Evolutionary conservation across 257 asterid genomes (phyloP), one percentile per base, ranked within the genome.

Genomic region (Fraxinus pennsylvanica): DNA sequence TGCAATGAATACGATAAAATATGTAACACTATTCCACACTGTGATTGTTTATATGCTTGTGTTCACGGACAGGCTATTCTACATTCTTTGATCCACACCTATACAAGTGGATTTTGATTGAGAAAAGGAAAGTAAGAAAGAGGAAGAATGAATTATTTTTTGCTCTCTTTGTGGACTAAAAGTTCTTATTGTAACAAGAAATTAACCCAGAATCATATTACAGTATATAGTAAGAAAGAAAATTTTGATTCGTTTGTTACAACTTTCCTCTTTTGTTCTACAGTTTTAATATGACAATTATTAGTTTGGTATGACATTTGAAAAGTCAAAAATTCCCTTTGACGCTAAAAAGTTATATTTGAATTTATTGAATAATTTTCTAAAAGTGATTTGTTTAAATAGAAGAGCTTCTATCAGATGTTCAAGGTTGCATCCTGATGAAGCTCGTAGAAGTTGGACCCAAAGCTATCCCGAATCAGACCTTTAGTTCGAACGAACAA

Each of bases 1-100:
- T 88, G 75, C 94, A 90, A 73, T 90, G 71, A 87, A 36, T 33
- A 41, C n/a, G 38, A 52, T 9, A 21, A 69, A 41, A 73, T 57
- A 22, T 71, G 71, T 36, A 35, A 25, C 14, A 35, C 9, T 39
- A 19, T 54, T 78, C 75, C 35, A 77, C 67, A 65, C 14, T 29
- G 6, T 36, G 57, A 25, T 32, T 68, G 57, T 71, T 77, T 39
- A 1, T 43, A 27, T 35, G 63, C 29, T n/a, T 9, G 39, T 78
- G 52, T 83, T 39, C 85, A 74, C 67, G 54, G 80, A 73, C 50
- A 74, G 59, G 68, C 69, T 74, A 69, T 81, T 82, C 36, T 41
- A 70, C 74, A 76, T 83, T 74, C 82, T 86, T 86, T 76, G 59
- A 75, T 80, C 86, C 68, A 35, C 68, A 35, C 76, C 59, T 68